Evolutionary conservation across 129 eudicot species (phyloP).

Genomic region (Flaveria sonorensis): DNA sequence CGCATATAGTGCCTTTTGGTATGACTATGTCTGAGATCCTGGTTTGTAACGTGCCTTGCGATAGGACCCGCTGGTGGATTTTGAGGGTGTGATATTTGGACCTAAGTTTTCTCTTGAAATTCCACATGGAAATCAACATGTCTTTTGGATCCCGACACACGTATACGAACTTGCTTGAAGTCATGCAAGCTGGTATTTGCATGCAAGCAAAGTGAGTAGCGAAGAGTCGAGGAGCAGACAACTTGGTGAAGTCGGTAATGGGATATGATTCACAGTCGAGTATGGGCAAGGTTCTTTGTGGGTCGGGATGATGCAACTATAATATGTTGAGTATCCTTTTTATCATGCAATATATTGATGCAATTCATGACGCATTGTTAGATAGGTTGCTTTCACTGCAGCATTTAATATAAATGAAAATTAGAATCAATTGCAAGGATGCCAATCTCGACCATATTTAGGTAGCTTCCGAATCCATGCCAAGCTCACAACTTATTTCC

Average conservation of each 20-base stretch:
- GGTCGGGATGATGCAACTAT: too few relatives aligned
- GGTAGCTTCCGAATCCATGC: too few relatives aligned
- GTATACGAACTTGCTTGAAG: neutral
- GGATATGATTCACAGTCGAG: neutral
- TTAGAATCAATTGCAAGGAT: too few relatives aligned
- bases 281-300: too few relatives aligned
- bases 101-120: neutral
- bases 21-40: too few relatives aligned
- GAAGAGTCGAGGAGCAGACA: neutral
- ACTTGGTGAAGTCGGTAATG: neutral
- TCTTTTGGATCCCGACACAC: slow-evolving; percentile 22
- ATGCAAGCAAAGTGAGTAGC: slow-evolving; percentile 9
- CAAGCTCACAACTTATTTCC: too few relatives aligned
- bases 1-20: too few relatives aligned
- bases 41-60: too few relatives aligned
- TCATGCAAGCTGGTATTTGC: neutral
- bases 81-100: too few relatives aligned
- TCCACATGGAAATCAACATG: slow-evolving; percentile 18
- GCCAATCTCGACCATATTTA: too few relatives aligned
- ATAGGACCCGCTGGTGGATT: too few relatives aligned
- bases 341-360: neutral
- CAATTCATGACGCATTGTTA: neutral
- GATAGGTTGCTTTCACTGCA: too few relatives aligned
- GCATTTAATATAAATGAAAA: neutral
- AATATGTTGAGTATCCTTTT: neutral